Evolutionary conservation across 257 asterid species (phyloP), one percentile per base, ranked within the genome.

Genomic region (Nicotiana attenuata): DNA sequence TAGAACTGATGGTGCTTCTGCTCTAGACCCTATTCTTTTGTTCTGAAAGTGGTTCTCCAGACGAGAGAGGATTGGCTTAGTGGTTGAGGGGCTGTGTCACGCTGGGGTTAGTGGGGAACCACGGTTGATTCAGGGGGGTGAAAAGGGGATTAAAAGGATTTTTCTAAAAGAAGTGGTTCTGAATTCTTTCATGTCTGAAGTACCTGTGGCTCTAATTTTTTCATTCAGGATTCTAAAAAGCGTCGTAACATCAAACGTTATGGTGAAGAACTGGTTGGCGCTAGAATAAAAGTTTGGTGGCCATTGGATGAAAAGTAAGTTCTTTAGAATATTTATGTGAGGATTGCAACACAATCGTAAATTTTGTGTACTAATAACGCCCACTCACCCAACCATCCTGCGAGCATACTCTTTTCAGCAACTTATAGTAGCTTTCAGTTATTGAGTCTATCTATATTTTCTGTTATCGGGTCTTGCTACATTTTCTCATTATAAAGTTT

Each of bases 241-340:
- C 78, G 31, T 14, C 73, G 80, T 57, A 65, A n/a, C 81, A 66
- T 29, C 77, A 84, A 86, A 80, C 73, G 66, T n/a, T 80, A 87
- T 57, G 89, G 88, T 53, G 86, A 82, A 65, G 91, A 90, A 60
- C 64, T 91, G 82, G 80, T 90, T 82, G 96, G 89, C 24, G 65
- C 81, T 77, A 84, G 81, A 73, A 88, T 91, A 75, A 89, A 88
- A 65, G 87, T 91, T 77, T 90, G 86, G 90, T 88, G 96, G 89
- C 88, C 92, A 20, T 24, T 84, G 66, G 91, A 81, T 85, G 63
- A 60, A 67, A 22, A 3, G 93, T 91, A 85, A 83, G 91, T 84
- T 38, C 80, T 84, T 79, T 69, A 53, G 26, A 68, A 41, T 63
- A 80, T 28, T 17, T 26, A 2, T 60, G 76, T 47, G 76, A 35